Evolutionary conservation across 306 rosid genomes (phyloP), one percentile per base, ranked within the genome.

Genomic region (Pyrus pyrifolia): DNA sequence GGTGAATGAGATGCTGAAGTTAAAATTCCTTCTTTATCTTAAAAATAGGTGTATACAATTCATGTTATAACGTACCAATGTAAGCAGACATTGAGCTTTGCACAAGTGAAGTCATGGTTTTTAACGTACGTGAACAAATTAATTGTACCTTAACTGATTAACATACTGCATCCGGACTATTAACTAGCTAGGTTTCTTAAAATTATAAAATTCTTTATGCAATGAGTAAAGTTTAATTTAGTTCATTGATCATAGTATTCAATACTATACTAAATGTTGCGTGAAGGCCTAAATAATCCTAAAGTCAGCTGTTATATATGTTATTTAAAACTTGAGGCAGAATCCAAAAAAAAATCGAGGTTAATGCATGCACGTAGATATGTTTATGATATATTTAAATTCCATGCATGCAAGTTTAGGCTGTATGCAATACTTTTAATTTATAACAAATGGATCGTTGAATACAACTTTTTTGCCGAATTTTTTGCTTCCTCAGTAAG

Each of bases 11-110:
- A 46, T 25, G 65, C 30, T 60, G 52, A 78, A 78, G 82, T 74
- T 58, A 76, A 46, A 67, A 76, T 80, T 69, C 83, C 82, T 74
- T 65, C 71, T 68, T 55, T 49, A 68, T 74, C 35, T 46, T 55
- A 21, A 55, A 78, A 55, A 30, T 66, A 62, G 74, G 68, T 62
- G 14, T 44, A 72, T 67, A 51, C 60, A 83, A 84, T 75, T 66
- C 31, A 71, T 55, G 59, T 38, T 27, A 4, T 40, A 52, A 70
- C 30, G 27, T 12, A 19, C 31, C 35, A 46, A 46, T 46, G 12
- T 46, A 46, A 49, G 55, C 55, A 49, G 55, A 15, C 55, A 15
- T 53, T 21, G 33, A 71, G 21, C 27, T 72, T 38, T 45, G 55
- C n/a, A 35, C 61, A 10, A 22, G 55, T 57, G 44, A 67, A 17